phyloP scores from a whole-genome alignment of 2,329 filamentous ascomycete species.

The Alternaria ethzedia region DNA sequence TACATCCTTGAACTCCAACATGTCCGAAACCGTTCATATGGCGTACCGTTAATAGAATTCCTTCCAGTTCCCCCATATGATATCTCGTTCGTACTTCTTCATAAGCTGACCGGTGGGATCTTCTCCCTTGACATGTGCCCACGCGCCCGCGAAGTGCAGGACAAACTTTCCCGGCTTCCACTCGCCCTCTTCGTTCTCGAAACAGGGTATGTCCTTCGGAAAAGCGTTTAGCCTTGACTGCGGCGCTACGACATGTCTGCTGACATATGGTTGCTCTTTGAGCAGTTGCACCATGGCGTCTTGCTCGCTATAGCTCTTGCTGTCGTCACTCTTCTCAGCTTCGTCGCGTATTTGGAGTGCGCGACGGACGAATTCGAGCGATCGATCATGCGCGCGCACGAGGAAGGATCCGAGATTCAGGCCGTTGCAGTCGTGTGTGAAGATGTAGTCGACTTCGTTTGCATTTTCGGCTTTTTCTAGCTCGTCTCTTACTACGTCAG shows the following conservation, averaged over 20 bases:
- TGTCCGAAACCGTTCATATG: not conserved
- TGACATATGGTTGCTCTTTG: constrained; percentile 28
- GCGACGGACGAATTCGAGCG: constrained; percentile 43
- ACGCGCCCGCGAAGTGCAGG: constrained; percentile 53
- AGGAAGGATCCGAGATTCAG: constrained; percentile 51
- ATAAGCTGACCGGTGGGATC: constrained; percentile 50
- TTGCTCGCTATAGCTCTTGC: constrained; percentile 44
- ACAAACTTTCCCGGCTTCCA: constrained; percentile 48
- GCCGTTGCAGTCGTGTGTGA: constrained; percentile 50
- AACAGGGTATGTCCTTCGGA: constrained; percentile 49
- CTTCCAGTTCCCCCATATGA: constrained; percentile 45
- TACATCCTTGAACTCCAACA: not conserved
- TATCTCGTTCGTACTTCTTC: constrained; percentile 45
- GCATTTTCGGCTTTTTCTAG: constrained; percentile 38
- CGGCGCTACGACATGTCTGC: constrained; percentile 38
- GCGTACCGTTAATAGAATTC: constrained; percentile 27
- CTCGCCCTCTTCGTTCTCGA: constrained; percentile 33
- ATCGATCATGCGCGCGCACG: constrained; percentile 43
- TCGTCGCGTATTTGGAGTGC: constrained; percentile 36
- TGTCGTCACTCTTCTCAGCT: constrained; percentile 23
- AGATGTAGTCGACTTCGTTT: constrained; percentile 46
- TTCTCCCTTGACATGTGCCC: constrained; percentile 48
- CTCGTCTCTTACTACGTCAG: constrained; percentile 45
- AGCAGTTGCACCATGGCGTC: constrained; percentile 47
- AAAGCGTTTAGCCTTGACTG: constrained; percentile 51